phyloP scores from a whole-genome alignment of 2,329 filamentous ascomycete species.

The Harringtonia aguacate region DNA sequence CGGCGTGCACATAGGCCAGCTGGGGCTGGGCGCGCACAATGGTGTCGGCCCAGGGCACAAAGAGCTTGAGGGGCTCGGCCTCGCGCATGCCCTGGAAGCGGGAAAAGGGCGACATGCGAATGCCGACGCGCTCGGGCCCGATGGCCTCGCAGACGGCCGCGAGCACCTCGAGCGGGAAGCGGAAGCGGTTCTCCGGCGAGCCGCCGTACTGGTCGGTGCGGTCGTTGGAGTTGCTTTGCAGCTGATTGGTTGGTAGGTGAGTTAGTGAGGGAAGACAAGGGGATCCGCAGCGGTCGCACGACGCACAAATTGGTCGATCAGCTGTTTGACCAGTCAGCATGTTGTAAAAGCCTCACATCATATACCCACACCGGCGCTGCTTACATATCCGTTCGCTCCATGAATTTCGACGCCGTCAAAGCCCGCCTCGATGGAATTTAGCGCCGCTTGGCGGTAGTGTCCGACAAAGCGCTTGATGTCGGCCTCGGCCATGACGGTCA shows the following conservation, averaged over 20 bases:
- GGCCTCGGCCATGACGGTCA: conserved; percentile 46
- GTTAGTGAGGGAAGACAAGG: not conserved
- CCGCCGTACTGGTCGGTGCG: conserved; percentile 45
- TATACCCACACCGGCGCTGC: no score
- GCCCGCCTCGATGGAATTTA: conserved; percentile 49
- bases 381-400: conserved; percentile 69
- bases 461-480: conserved; percentile 55
- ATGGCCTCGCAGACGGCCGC: conserved; percentile 38
- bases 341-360: conserved; percentile 53
- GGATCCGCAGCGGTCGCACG: not conserved
- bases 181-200: conserved; percentile 40
- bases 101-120: conserved; percentile 44
- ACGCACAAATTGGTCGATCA: not conserved
- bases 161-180: conserved; percentile 39
- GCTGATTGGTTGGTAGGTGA: not conserved
- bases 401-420: conserved; percentile 66
- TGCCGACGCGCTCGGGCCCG: conserved; percentile 36
- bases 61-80: conserved; percentile 46
- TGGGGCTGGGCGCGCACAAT: conserved; percentile 26
- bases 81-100: conserved; percentile 48
- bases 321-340: not conserved
- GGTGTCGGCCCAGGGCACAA: conserved; percentile 32
- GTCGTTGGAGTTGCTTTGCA: conserved; percentile 39
- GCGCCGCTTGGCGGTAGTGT: conserved; percentile 43
- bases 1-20: conserved; percentile 44